Base-by-base conservation (phyloP, 2,329 filamentous ascomycete species). In the Verticillium longisporum region DNA sequence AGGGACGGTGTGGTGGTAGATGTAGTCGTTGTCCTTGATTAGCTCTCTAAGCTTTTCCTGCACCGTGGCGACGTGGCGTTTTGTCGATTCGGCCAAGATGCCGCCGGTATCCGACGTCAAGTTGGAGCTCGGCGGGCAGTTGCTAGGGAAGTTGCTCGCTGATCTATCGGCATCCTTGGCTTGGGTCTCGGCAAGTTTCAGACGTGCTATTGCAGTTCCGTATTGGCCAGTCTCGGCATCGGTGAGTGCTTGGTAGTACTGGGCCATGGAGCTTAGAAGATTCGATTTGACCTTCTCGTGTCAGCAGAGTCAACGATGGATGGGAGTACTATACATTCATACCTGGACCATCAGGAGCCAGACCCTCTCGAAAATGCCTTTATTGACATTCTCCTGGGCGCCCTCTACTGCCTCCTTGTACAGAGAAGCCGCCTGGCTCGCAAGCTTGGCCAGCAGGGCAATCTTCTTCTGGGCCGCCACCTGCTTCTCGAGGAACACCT, bases 401-500 rank as follows among this genome's bases (percentile, higher is more conserved):
- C 92, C 94, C 71, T 99, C 95, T 0, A 89, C 83, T 1, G 92
- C 92, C 72, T 98, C 93, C 0, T 84, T 81, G 72, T 97, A 99
- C 3, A 99, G 78, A 71, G 91, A 93, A 3, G 89, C 90, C 2
- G 94, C 91, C 70, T 99, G 95, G 61, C 92, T 92, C 14, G 95
- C 91, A 60, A 99, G 80, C 74, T 99, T 99, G 4, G 95, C 96
- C 64, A 99, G 78, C 65, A 99, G 80, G 6, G 90, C 94, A 33
- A 91, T 86, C 76, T 98, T 99, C 78, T 98, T 99, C 65, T 90
- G 87, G 72, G 98, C 95, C 14, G 88, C 83, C 65, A 96, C 87
- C 75, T 98, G 95, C 77, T 97, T 98, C 77, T 99, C 96, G 34
- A 99, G 80, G 68, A 99, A 99, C 2, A 98, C 92, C 74, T 99